phyloP scores from a whole-genome alignment of 441 rosid genomes.

The Manihot esculenta region DNA sequence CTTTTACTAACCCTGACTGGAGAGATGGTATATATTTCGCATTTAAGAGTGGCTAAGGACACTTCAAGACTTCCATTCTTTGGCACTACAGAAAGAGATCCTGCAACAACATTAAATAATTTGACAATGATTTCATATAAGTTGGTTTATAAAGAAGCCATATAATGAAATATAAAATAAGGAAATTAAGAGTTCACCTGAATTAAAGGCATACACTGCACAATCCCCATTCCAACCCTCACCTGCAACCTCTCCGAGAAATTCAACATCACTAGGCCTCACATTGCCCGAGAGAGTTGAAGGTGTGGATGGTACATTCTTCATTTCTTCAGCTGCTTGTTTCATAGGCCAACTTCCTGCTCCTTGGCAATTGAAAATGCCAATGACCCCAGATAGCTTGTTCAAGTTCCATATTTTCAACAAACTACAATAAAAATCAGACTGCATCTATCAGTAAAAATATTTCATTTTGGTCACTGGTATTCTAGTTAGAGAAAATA shows the following conservation, averaged over 20 bases:
- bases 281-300: slow-evolving; percentile 34
- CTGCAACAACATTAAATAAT: slow-evolving; percentile 25
- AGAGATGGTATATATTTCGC: slow-evolving; percentile 49
- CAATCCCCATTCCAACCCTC: slow-evolving; percentile 50
- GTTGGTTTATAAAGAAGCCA: slow-evolving; percentile 4
- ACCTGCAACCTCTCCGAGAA: slow-evolving; percentile 46
- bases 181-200: slow-evolving; percentile 33
- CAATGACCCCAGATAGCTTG: slow-evolving; percentile 55
- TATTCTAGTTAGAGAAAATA: background rate
- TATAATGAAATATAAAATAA: background rate
- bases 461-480: background rate
- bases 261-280: slow-evolving; percentile 47
- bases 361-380: slow-evolving; percentile 80
- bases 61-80: slow-evolving; percentile 37
- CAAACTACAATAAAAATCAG: slow-evolving; percentile 31
- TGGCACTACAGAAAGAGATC: slow-evolving; percentile 33
- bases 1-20: slow-evolving; percentile 45
- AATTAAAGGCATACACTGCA: slow-evolving; percentile 47
- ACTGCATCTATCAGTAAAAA: background rate
- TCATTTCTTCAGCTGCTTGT: slow-evolving; percentile 22
- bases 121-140: background rate
- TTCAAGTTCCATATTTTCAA: slow-evolving; percentile 69
- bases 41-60: slow-evolving; percentile 38
- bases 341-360: slow-evolving; percentile 62
- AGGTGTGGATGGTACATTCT: slow-evolving; percentile 8